A percentile compares a stretch with the other conserved stretches of the same genome.
Conservation (phyloP, 495 filamentous ascomycete species). For the Penicillium cataractarum region DNA sequence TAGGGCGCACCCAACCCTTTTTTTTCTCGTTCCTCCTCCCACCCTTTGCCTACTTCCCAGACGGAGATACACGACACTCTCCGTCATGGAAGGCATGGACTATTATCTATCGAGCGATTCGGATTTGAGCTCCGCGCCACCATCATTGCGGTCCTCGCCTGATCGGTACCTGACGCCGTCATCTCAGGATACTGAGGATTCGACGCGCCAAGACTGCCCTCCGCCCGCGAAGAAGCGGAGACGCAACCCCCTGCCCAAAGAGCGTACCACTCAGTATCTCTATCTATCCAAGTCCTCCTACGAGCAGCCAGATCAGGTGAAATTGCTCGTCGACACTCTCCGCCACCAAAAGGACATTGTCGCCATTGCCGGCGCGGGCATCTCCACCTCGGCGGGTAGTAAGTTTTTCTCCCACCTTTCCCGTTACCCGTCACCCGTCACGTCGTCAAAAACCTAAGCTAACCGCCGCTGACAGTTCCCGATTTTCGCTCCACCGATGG, state of each 20-base stretch:
- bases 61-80: neutral
- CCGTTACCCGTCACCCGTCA: conserved; percentile 62
- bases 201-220: conserved; percentile 58
- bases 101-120: conserved; percentile 53
- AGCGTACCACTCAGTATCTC: conserved; percentile 75
- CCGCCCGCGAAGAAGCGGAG: conserved; percentile 72
- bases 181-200: conserved; percentile 55
- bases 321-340: conserved; percentile 72
- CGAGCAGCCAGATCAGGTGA: conserved; percentile 62
- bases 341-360: conserved; percentile 93
- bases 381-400: conserved; percentile 96
- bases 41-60: conserved; percentile 9
- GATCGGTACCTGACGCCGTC: conserved; percentile 59
- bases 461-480: conserved; percentile 64
- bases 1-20: neutral
- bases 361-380: conserved; percentile 93
- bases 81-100: conserved; percentile 36
- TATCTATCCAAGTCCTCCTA: conserved; percentile 59
- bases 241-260: conserved; percentile 66
- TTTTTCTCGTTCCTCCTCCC: conserved; percentile 7
- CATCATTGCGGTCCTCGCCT: conserved; percentile 62
- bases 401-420: conserved; percentile 46
- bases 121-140: conserved; percentile 57
- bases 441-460: conserved; percentile 27
- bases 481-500: conserved; percentile 93